These are phyloP conservation scores for Suillus paluster DNA, from an alignment of 768 basidiomycete species.

Conservation along the genomic window DNA sequence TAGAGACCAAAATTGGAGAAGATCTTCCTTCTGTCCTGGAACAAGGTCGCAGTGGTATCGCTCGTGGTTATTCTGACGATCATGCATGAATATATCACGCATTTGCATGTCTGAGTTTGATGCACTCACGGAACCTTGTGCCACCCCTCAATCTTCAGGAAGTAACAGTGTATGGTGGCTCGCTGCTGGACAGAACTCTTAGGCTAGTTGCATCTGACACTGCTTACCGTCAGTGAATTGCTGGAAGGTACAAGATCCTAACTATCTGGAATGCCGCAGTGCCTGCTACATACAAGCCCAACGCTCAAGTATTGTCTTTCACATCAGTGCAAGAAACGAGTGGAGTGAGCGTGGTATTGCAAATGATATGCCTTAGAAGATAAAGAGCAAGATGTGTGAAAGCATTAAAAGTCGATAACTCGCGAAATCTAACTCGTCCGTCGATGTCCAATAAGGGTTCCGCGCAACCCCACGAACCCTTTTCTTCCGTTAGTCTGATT, in stretches of 20 bases:
- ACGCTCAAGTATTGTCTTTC: not conserved
- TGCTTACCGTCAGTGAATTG: no score
- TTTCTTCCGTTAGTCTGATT: not conserved
- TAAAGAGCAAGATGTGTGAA: conserved; percentile 1
- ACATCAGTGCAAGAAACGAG: not conserved
- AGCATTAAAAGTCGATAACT: conserved; percentile 9
- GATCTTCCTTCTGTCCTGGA: conserved; percentile 83
- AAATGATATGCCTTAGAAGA: conserved; percentile 2
- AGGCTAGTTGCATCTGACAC: no score
- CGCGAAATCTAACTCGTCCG: not conserved
- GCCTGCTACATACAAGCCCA: not conserved
- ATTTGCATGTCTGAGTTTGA: not conserved
- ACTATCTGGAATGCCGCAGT: no score
- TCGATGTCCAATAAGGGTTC: not conserved
- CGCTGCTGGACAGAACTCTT: not conserved
- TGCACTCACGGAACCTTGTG: not conserved
- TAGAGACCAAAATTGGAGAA: conserved; percentile 77
- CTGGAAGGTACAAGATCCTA: no score
- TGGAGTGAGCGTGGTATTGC: conserved; percentile 4
- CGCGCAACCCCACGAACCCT: not conserved
- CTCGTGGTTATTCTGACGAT: conserved; percentile 79
- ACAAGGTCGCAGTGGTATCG: conserved; percentile 89
- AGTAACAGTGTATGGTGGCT: not conserved
- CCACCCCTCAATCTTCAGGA: not conserved
- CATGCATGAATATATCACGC: conserved; percentile 15